phyloP scores from a whole-genome alignment of 2,329 filamentous ascomycete species.

The Sclerotinia glacialis region DNA sequence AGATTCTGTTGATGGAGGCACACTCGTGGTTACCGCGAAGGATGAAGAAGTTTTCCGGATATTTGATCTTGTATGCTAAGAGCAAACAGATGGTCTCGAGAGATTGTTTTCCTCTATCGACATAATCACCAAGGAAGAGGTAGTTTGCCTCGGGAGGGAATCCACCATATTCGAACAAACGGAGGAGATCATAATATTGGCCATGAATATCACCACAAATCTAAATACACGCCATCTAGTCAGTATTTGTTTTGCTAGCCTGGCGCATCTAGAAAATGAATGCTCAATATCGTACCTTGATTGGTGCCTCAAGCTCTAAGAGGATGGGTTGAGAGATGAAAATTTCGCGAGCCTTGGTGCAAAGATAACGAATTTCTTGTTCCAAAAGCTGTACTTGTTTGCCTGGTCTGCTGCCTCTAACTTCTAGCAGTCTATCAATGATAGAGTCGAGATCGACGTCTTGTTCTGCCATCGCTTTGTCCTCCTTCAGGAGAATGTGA shows the following conservation, averaged over 20 bases:
- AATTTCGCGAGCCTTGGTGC: constrained; percentile 98
- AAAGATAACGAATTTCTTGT: constrained; percentile 93
- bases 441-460: constrained; percentile 99
- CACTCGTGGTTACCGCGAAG: constrained; percentile 98
- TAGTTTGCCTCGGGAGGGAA: constrained; percentile 99
- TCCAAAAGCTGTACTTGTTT: constrained; percentile 98
- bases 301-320: constrained; percentile 94
- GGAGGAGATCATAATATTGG: constrained; percentile 96
- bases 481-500: constrained; percentile 38
- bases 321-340: constrained; percentile 99
- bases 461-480: constrained; percentile 66
- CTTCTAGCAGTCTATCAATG: constrained; percentile 97
- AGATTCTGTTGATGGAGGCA: constrained; percentile 97
- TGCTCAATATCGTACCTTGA: constrained; percentile 68
- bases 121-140: constrained; percentile 98
- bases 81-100: constrained; percentile 97
- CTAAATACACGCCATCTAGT: constrained; percentile 47
- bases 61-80: constrained; percentile 99
- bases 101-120: constrained; percentile 98
- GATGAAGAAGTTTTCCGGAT: constrained; percentile 99
- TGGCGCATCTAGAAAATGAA: neutral
- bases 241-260: constrained; percentile 15
- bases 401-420: constrained; percentile 93
- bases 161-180: constrained; percentile 96
- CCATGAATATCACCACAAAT: constrained; percentile 99